phyloP scores from a whole-genome alignment of 306 rosid species.

The Pterocarpus santalinus region DNA sequence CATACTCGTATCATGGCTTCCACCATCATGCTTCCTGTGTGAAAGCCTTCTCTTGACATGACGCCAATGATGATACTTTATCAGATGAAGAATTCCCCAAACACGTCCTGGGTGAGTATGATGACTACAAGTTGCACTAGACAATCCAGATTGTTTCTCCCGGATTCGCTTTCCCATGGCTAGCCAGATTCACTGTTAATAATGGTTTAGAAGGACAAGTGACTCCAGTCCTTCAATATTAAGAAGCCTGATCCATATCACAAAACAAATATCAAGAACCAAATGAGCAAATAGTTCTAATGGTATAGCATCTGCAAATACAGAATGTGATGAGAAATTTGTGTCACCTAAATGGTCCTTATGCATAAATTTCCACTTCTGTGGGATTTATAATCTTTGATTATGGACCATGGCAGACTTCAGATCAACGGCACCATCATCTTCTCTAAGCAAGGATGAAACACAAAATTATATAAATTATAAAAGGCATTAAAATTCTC shows the following conservation, averaged over 20 bases:
- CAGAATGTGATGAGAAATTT: too few relatives aligned
- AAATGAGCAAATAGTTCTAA: too few relatives aligned
- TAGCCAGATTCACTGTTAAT: slow-evolving; percentile 28
- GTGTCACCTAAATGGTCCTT: neutral
- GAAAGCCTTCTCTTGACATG: slow-evolving; percentile 62
- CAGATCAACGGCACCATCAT: neutral
- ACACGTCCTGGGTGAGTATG: slow-evolving; percentile 56
- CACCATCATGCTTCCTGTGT: slow-evolving; percentile 43
- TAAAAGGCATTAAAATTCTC: neutral
- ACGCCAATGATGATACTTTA: slow-evolving; percentile 75
- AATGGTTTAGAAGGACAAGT: neutral
- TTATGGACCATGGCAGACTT: neutral
- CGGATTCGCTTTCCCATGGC: slow-evolving; percentile 57
- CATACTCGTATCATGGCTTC: slow-evolving; percentile 45
- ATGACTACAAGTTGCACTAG: slow-evolving; percentile 36
- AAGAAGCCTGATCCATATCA: slow-evolving; percentile 40
- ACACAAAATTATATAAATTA: neutral
- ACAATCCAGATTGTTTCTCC: slow-evolving; percentile 27
- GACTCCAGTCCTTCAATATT: slow-evolving; percentile 41
- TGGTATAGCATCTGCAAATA: too few relatives aligned
- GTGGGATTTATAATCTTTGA: neutral
- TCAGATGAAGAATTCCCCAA: slow-evolving; percentile 66
- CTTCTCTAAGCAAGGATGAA: neutral
- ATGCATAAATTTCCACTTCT: neutral
- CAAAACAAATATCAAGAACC: slow-evolving; percentile 20